phyloP scores from a whole-genome alignment of 495 filamentous ascomycete genomes.

The Neurospora sp. region DNA sequence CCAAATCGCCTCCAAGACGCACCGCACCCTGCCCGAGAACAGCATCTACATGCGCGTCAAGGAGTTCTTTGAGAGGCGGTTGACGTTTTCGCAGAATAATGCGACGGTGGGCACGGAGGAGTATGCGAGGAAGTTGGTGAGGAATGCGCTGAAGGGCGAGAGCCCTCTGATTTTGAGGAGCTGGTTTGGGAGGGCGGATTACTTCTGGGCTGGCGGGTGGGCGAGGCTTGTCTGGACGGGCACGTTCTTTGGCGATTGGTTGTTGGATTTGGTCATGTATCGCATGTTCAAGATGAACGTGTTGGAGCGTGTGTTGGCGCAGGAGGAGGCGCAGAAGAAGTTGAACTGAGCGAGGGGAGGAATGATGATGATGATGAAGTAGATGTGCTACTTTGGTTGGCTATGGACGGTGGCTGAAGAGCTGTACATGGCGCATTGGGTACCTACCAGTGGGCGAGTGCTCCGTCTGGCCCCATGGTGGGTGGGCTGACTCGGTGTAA shows the following conservation, averaged over 20 bases:
- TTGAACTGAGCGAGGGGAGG: constrained; percentile 9
- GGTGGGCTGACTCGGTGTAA: too few species aligned
- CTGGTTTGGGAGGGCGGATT: constrained; percentile 38
- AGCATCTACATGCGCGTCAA: constrained; percentile 32
- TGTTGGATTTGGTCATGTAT: constrained; percentile 29
- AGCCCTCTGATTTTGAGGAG: constrained; percentile 22
- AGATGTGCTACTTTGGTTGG: too few species aligned
- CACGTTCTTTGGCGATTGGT: constrained; percentile 31
- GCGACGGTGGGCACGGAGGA: constrained; percentile 28
- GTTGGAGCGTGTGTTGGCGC: constrained; percentile 27
- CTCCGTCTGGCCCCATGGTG: too few species aligned
- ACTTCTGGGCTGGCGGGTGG: constrained; percentile 38
- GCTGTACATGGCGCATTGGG: too few species aligned
- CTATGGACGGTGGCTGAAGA: too few species aligned
- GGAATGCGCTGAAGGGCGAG: constrained; percentile 25
- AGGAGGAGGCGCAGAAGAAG: constrained; percentile 25
- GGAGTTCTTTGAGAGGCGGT: constrained; percentile 32
- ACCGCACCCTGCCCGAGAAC: constrained; percentile 27
- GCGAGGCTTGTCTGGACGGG: constrained; percentile 20
- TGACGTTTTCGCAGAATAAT: constrained; percentile 36
- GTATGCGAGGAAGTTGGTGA: constrained; percentile 29
- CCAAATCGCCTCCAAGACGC: constrained; percentile 29
- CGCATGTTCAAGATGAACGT: constrained; percentile 26
- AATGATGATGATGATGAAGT: too few species aligned
- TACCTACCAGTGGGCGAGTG: too few species aligned